Evolutionary conservation across 768 basidiomycete genomes (phyloP), one percentile per base, ranked within the genome.

Genomic region (Pisolithus tinctorius): DNA sequence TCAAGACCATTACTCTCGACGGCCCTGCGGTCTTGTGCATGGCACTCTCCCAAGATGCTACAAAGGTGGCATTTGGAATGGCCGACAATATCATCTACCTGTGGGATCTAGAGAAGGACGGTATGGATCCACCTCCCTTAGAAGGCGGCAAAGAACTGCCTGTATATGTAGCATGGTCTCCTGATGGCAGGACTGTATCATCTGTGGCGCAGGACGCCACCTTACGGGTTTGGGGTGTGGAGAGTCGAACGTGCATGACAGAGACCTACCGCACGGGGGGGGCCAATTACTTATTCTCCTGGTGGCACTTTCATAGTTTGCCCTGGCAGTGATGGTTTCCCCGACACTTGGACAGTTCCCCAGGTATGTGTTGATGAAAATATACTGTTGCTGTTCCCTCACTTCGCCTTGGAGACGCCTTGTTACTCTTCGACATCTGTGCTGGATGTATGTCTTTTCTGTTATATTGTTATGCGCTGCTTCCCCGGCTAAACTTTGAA

Each of bases 31-130:
- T 45, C 6, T 13, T 51, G 16, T 49, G 46, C 31, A 52, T 38
- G 16, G 55, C 27, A 7, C 56, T 53, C 46, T 50, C 56, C 17
- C 52, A 27, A 3, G 49, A 56, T 39, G 49, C 37, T 3, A 39
- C 26, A 29, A 40, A 38, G 7, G 42, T 58, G 0, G 52, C 48
- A 8, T 56, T 58, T 20, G 59, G 60, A 1, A 42, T 49, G n/a
- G 37, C 42, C 7, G 59, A 62, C 42, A n/a, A 50, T 4, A 49
- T 51, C n/a, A 17, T 60, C 5, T 45, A 47, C 4, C 36, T 55
- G 11, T 60, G 60, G 60, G 42, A 50, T n/a, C 37, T 46, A 2
- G 40, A 48, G 2, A 31, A 39, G 0, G 42, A 38, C 20, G 34
- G 48, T 5, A 14, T 40, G 39, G n/a, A 43, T 5, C 30, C 47